These are phyloP conservation scores for Kodamaea fungicola DNA, from an alignment of 1,139 yeast species.

Conservation along the genomic window DNA sequence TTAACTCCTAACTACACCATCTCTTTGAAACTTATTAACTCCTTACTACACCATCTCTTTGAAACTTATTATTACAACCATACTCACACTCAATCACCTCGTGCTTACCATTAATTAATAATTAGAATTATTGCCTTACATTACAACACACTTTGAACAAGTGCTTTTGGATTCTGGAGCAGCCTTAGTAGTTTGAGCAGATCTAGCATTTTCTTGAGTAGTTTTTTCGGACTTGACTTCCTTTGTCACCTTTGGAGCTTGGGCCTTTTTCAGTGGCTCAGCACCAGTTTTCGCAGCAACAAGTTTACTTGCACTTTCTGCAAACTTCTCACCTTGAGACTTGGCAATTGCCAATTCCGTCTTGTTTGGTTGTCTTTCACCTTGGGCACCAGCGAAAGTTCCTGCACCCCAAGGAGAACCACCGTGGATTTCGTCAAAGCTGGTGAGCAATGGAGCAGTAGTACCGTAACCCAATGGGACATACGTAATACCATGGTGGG, in stretches of 20 bases:
- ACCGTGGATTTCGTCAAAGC: conserved; percentile 41
- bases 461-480: conserved; percentile 46
- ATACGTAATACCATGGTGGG: conserved; percentile 51
- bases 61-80: too few relatives aligned
- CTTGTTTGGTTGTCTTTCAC: conserved; percentile 41
- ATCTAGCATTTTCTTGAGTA: conserved; percentile 3
- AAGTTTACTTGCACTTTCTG: conserved; percentile 29
- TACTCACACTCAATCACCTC: too few relatives aligned
- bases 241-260: conserved; percentile 4
- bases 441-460: conserved; percentile 32
- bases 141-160: conserved; percentile 12
- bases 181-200: conserved; percentile 4
- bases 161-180: conserved; percentile 8
- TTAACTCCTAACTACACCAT: too few relatives aligned
- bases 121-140: conserved; percentile 6
- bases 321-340: conserved; percentile 43
- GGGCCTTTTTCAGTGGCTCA: conserved; percentile 9
- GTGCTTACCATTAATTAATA: too few relatives aligned
- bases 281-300: conserved; percentile 4
- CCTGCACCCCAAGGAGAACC: conserved; percentile 54
- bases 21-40: too few relatives aligned
- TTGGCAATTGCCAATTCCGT: conserved; percentile 37
- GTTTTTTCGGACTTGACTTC: neutral
- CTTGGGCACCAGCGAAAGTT: conserved; percentile 45
- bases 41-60: too few relatives aligned